These are phyloP conservation scores for Stromatinia cepivora DNA, from an alignment of 2,329 filamentous ascomycete genomes.

Conservation along the genomic window DNA sequence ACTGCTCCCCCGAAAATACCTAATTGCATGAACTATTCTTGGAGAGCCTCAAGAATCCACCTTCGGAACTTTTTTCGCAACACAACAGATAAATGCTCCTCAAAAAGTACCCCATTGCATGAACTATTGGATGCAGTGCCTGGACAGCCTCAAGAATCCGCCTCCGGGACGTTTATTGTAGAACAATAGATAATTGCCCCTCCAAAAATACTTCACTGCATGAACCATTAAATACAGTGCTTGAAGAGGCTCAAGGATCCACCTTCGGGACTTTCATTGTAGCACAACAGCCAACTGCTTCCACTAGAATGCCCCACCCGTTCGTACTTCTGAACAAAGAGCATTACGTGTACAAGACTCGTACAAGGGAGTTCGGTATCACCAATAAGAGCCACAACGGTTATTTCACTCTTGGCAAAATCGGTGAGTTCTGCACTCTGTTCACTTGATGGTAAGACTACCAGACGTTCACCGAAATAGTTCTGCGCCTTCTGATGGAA, in stretches of 20 bases:
- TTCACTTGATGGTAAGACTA: not conserved
- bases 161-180: not conserved
- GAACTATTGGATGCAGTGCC: not conserved
- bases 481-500: not conserved
- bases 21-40: no score
- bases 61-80: not conserved
- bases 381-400: no score
- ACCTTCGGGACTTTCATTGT: no score
- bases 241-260: not conserved
- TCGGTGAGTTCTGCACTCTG: not conserved
- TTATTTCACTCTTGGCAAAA: not conserved
- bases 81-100: no score
- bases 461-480: not conserved
- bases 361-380: not conserved
- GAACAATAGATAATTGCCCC: not conserved
- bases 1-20: not conserved
- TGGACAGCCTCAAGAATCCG: not conserved
- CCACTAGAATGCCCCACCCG: no score
- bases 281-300: not conserved
- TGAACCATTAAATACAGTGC: not conserved
- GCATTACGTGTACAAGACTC: not conserved
- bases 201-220: not conserved
- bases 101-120: no score
- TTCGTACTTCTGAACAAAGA: no score
- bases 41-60: not conserved